Evolutionary conservation across 257 asterid species (phyloP).

Genomic region (Solanum dulcamara): DNA sequence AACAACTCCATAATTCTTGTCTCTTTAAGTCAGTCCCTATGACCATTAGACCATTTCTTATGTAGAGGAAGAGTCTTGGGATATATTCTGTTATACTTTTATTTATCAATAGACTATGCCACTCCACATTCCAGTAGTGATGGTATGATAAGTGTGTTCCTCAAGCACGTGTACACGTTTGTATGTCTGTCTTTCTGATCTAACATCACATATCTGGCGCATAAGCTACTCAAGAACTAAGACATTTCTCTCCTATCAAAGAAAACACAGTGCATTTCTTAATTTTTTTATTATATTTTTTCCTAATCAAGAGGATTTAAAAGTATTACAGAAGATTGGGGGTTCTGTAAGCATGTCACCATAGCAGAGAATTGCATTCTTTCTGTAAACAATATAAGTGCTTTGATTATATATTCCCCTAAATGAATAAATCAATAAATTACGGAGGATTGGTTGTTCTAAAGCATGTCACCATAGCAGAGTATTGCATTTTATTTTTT

Average conservation of each 20-base stretch:
- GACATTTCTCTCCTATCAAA: not conserved
- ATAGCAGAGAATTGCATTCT: not conserved
- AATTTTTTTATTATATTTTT: not conserved
- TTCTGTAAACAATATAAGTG: not conserved
- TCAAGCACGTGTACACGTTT: not conserved
- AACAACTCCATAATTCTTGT: not conserved
- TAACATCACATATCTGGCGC: not conserved
- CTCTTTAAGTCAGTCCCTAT: not conserved
- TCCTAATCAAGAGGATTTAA: not conserved
- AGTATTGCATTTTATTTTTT: not conserved
- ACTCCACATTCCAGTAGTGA: not conserved
- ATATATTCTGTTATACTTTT: not conserved
- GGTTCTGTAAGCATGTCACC: not conserved
- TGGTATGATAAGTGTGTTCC: not conserved
- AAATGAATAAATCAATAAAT: not conserved
- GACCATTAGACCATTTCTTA: not conserved
- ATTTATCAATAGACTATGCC: not conserved
- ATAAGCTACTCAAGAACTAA: not conserved
- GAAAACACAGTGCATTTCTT: not conserved
- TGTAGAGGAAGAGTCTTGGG: not conserved
- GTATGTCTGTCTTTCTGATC: not conserved
- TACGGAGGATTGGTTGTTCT: not conserved
- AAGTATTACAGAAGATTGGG: not conserved
- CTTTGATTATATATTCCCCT: not conserved
- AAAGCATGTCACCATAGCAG: not conserved